Evolutionary conservation across 1,284 basidiomycete species (phyloP), one percentile per base, ranked within the genome.

Genomic region (Schizophyllum amplum): DNA sequence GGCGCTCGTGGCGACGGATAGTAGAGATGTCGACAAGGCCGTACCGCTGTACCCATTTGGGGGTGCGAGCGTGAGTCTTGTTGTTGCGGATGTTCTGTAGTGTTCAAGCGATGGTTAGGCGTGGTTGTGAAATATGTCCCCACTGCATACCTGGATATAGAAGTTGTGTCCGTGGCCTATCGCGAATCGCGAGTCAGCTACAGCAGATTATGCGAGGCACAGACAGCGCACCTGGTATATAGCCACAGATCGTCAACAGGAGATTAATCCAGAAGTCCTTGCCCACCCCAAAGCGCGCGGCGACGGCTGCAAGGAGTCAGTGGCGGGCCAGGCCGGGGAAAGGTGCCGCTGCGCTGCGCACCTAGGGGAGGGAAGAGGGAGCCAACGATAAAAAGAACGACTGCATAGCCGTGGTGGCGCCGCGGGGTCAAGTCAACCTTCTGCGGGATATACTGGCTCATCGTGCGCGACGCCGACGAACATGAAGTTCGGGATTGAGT

Each of bases 191-290:
- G 46, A 11, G 51, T 17, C 49, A 22, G 53, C 49, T 46, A 46
- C 23, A 24, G 15, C 25, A 2, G 59, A 17, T 22, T 47, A 9
- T 23, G 20, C 47, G 17, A 57, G 13, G 33, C 26, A 55, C 25
- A 15, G 27, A 56, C 13, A 27, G 70, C 82, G 55, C 60, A 92
- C 92, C 91, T 58, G 90, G 90, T 62, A 93, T 88, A 70, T 93
- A 97, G 6, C 96, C 96, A 68, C 85, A 88, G 59, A 98, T 82
- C 26, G 94, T 97, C 54, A 96, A 72, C 64, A 98, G 67, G 20
- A 94, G 71, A 71, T 99, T 99, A 66, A 98, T 75, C 81, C 90
- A 95, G 72, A 98, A 96, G 72, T 98, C 96, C 49, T 72, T 74
- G 4, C 93, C 94, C 64, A 98, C 84, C 24, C 96, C 96, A 72